phyloP scores from a whole-genome alignment of 2,329 filamentous ascomycete species.

The Leptographium procerum region DNA sequence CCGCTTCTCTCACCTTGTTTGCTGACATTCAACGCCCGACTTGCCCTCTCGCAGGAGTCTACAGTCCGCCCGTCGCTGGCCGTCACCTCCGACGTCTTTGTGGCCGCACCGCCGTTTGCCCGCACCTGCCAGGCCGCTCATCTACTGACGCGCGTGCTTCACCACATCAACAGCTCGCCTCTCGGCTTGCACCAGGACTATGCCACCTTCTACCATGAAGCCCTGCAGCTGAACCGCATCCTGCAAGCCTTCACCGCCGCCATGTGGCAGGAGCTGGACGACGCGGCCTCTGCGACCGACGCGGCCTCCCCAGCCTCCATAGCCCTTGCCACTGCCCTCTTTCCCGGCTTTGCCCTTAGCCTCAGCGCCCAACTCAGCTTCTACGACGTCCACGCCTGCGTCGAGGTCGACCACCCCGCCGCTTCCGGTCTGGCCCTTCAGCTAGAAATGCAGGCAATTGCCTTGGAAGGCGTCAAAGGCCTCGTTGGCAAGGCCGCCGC shows the following conservation, averaged over 20 bases:
- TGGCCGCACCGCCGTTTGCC: constrained; percentile 8
- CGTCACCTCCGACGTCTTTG: constrained; percentile 3
- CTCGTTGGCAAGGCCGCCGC: not conserved
- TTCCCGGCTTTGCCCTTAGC: constrained; percentile 4
- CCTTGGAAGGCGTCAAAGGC: constrained; percentile 5
- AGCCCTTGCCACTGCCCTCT: not conserved
- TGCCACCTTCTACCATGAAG: constrained; percentile 6
- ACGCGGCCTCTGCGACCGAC: not conserved
- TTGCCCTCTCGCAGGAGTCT: constrained; percentile 5
- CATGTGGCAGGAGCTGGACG: constrained; percentile 5
- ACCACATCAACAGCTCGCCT: constrained; percentile 5
- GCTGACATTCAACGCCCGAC: not conserved
- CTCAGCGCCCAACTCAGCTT: constrained; percentile 9
- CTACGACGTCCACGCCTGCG: constrained; percentile 9
- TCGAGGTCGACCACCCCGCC: constrained; percentile 6
- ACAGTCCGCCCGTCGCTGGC: constrained; percentile 8
- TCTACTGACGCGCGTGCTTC: constrained; percentile 10
- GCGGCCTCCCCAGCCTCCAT: not conserved
- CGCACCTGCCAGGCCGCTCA: constrained; percentile 11
- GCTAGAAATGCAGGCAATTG: constrained; percentile 9
- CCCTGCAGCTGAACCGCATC: constrained; percentile 5
- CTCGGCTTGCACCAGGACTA: constrained; percentile 2
- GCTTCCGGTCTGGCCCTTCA: constrained; percentile 2
- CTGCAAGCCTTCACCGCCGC: constrained; percentile 4
- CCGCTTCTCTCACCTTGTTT: not conserved